A percentile compares a stretch with the other conserved stretches of the same genome.
phyloP scores from a whole-genome alignment of 2,329 filamentous ascomycete species.

The Sporothrix inflata region DNA sequence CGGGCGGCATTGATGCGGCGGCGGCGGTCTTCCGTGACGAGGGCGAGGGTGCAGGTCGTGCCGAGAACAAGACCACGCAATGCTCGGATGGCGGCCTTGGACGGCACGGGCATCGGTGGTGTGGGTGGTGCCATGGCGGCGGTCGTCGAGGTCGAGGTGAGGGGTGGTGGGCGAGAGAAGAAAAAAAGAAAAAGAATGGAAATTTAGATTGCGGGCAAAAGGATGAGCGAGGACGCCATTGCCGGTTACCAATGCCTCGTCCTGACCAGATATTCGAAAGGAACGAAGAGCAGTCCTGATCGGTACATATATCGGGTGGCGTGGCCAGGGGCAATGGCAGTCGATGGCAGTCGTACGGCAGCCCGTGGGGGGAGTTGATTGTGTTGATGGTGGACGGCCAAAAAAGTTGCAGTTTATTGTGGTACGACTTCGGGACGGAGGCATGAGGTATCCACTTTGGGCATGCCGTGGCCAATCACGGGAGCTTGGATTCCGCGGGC shows the following conservation, averaged over 20 bases:
- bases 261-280: neutral
- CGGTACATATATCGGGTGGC: neutral
- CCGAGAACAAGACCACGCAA: slow-evolving; percentile 50
- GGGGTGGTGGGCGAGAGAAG: neutral
- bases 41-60: slow-evolving; percentile 50
- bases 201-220: slow-evolving; percentile 5
- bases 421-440: slow-evolving; percentile 23
- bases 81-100: slow-evolving; percentile 50
- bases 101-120: slow-evolving; percentile 48
- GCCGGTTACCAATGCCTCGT: neutral
- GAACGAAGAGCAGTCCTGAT: neutral
- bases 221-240: slow-evolving; percentile 15
- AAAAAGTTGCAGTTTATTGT: slow-evolving; percentile 26
- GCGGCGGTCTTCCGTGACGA: slow-evolving; percentile 51
- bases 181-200: neutral
- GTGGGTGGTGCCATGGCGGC: slow-evolving; percentile 36
- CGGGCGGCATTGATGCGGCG: slow-evolving; percentile 49
- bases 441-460: slow-evolving; percentile 10
- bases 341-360: slow-evolving; percentile 16
- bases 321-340: neutral
- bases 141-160: neutral
- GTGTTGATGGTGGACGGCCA: slow-evolving; percentile 10
- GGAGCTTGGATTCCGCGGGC: neutral
- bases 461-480: slow-evolving; percentile 16
- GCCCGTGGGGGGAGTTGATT: neutral